These are phyloP conservation scores for Echium plantagineum DNA, from an alignment of 257 asterid genomes.

Conservation along the genomic window DNA sequence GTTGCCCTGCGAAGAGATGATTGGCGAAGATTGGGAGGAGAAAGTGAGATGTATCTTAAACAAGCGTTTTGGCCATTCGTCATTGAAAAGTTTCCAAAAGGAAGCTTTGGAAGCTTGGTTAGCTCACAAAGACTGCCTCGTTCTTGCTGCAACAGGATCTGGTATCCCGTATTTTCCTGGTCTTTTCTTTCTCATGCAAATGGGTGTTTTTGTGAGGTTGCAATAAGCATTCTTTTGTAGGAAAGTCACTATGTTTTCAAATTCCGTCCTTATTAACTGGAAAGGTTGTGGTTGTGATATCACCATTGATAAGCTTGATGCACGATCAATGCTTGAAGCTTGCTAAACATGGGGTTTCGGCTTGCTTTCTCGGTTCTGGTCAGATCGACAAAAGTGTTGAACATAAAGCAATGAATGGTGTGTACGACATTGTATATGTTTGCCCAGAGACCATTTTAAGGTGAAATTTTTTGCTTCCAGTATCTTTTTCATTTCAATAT, in stretches of 20 bases:
- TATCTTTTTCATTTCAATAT: constrained; percentile 6
- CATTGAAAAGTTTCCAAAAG: constrained; percentile 54
- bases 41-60: constrained; percentile 24
- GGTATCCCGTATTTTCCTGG: constrained; percentile 26
- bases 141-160: constrained; percentile 81
- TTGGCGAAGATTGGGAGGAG: constrained; percentile 44
- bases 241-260: constrained; percentile 72
- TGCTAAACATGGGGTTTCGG: constrained; percentile 54
- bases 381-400: constrained; percentile 63
- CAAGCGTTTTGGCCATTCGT: constrained; percentile 46
- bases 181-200: neutral
- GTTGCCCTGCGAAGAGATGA: constrained; percentile 21
- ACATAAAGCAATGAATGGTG: constrained; percentile 58
- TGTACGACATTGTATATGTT: constrained; percentile 50
- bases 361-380: constrained; percentile 91
- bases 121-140: constrained; percentile 47
- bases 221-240: constrained; percentile 24
- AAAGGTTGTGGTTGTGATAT: constrained; percentile 65
- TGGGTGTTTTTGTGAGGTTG: neutral
- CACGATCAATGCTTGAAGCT: constrained; percentile 79
- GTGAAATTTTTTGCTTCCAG: constrained; percentile 16
- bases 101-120: constrained; percentile 63
- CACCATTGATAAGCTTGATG: constrained; percentile 86
- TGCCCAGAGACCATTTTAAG: constrained; percentile 78
- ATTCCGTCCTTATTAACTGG: constrained; percentile 63